phyloP scores from a whole-genome alignment of 208 protist genomes.

The Trypanosomatidae sp. region DNA sequence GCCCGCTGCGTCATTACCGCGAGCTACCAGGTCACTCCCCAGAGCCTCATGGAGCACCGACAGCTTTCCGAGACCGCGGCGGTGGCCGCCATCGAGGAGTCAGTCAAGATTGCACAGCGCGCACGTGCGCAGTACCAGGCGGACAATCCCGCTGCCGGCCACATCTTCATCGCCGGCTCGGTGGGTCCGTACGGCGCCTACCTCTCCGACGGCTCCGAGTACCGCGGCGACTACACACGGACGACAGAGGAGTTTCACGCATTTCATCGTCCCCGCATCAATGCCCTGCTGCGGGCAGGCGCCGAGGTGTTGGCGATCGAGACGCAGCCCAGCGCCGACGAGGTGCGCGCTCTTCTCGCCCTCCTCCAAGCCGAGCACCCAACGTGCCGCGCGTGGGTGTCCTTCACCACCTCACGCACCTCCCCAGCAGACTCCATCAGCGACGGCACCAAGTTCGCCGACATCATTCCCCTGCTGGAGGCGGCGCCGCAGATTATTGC shows the following conservation, averaged over 20 bases:
- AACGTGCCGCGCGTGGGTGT: slow-evolving; percentile 36
- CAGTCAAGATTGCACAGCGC: slow-evolving; percentile 37
- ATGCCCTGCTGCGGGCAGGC: slow-evolving; percentile 37
- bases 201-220: slow-evolving; percentile 61
- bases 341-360: slow-evolving; percentile 49
- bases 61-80: slow-evolving; percentile 29
- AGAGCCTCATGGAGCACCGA: slow-evolving; percentile 46
- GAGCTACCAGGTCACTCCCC: slow-evolving; percentile 58
- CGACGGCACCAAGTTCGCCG: slow-evolving; percentile 38
- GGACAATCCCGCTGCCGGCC: slow-evolving; percentile 5
- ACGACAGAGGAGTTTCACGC: slow-evolving; percentile 31
- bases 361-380: slow-evolving; percentile 55
- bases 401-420: slow-evolving; percentile 38
- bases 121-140: slow-evolving; percentile 19
- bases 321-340: slow-evolving; percentile 47
- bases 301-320: slow-evolving; percentile 65
- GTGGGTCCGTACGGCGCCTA: slow-evolving; percentile 69
- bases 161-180: slow-evolving; percentile 59
- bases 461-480: slow-evolving; percentile 36
- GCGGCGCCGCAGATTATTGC: slow-evolving; percentile 35
- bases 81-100: slow-evolving; percentile 31
- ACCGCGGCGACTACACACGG: slow-evolving; percentile 47
- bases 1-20: slow-evolving; percentile 62
- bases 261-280: slow-evolving; percentile 60
- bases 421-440: slow-evolving; percentile 25